Conservation (phyloP, 768 basidiomycete species). For the Russula olivacea region DNA sequence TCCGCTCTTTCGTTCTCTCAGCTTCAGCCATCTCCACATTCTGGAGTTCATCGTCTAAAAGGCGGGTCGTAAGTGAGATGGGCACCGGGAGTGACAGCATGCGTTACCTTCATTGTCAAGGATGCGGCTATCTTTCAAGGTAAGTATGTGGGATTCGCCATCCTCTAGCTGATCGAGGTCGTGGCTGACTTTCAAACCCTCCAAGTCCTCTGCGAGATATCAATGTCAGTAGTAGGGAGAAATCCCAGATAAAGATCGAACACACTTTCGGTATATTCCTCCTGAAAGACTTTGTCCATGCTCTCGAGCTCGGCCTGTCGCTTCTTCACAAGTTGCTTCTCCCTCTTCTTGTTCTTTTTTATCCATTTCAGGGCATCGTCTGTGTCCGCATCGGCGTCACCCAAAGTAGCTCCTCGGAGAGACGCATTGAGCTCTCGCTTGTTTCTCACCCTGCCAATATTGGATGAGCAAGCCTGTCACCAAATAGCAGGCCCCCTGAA, state of each 20-base stretch:
- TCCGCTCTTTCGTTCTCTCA: slow-evolving; percentile 70
- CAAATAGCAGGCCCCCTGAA: slow-evolving; percentile 26
- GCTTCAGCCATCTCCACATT: slow-evolving; percentile 92
- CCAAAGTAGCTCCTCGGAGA: slow-evolving; percentile 89
- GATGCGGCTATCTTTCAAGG: slow-evolving; percentile 92
- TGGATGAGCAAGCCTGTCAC: slow-evolving; percentile 43
- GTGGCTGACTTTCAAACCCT: slow-evolving; percentile 93
- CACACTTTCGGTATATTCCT: slow-evolving; percentile 85
- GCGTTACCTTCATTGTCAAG: slow-evolving; percentile 84
- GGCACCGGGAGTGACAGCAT: not conserved
- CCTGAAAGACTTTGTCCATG: slow-evolving; percentile 71
- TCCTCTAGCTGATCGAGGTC: slow-evolving; percentile 89
- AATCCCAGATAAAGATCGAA: slow-evolving; percentile 15
- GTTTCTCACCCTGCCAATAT: slow-evolving; percentile 74
- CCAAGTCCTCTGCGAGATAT: slow-evolving; percentile 64
- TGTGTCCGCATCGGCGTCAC: slow-evolving; percentile 71
- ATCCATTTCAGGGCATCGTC: slow-evolving; percentile 87
- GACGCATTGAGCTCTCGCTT: slow-evolving; percentile 86
- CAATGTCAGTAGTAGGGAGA: slow-evolving; percentile 5
- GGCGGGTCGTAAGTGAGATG: slow-evolving; percentile 5
- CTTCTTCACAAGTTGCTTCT: slow-evolving; percentile 81
- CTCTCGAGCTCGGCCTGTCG: slow-evolving; percentile 77
- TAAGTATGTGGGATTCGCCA: slow-evolving; percentile 93
- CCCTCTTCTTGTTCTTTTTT: slow-evolving; percentile 84
- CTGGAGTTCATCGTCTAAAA: slow-evolving; percentile 91